Base-by-base conservation (phyloP, 805 yeast species). In the Teunomyces panamensis region DNA sequence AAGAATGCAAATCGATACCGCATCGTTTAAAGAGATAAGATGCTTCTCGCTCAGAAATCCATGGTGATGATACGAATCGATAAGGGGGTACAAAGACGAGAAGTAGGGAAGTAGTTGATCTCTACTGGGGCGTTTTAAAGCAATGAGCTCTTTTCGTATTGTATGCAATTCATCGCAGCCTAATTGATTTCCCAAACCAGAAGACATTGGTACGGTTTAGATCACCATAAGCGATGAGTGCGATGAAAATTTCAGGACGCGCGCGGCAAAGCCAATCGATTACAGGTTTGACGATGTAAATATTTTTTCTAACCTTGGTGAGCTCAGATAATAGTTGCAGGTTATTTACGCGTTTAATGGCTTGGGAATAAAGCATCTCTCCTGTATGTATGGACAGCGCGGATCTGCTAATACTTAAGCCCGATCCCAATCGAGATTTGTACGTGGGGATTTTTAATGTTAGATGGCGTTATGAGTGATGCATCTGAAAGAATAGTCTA, bases 1-100 rank as follows among this genome's bases (percentile, higher is more conserved):
- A 10, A 80, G 70, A 2, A 85, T 55, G 84, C 91, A 87, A 4
- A 89, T 73, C 0, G 88, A 67, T 26, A 87, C 58, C 0, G 85
- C 69, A 56, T 89, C 96, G 39, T 57, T 47, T 24, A 51, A 39
- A 16, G 56, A 34, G 30, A 58, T 51, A 9, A 57, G 46, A 39
- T 48, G 45, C 16, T 44, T 29, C 20, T 54, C 57, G 20, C 46
- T 42, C 11, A 46, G 33, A 9, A 34, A 34, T 9, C 53, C 50
- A n/a, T 33, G 9, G 17, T 24, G 9, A 30, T 28, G 32, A 36
- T 43, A 44, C 11, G 16, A 20, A 4, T 20, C n/a, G 9, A 48
- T n/a, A 8, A 30, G 35, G 37, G 17, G 9, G 30, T 33, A 39
- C 11, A 48, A 42, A 7, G 13, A 11, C 7, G 24, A 9, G 24